Conservation (phyloP, 805 yeast genomes). For the Lipomyces japonicus region DNA sequence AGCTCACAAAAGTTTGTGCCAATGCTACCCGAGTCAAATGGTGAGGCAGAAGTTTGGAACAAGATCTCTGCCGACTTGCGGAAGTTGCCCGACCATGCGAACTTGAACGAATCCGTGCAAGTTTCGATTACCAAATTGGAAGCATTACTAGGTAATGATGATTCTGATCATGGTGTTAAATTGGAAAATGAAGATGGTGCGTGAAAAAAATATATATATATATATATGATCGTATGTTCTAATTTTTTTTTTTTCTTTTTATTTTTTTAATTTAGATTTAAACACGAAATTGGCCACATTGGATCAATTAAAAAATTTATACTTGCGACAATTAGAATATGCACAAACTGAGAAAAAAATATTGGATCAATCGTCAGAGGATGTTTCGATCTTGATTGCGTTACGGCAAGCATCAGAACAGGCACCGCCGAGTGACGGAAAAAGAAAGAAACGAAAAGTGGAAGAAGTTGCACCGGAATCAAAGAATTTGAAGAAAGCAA, state of each 20-base stretch:
- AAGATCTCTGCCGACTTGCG: conserved; percentile 15
- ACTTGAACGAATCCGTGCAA: conserved; percentile 5
- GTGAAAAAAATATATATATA: neutral
- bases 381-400: conserved; percentile 16
- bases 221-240: no score
- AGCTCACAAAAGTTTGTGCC: conserved; percentile 8
- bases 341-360: conserved; percentile 13
- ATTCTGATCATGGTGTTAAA: neutral
- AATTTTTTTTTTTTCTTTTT: no score
- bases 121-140: conserved; percentile 8
- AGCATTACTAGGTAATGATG: no score
- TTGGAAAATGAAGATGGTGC: neutral
- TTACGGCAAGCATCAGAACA: conserved; percentile 20
- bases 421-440: conserved; percentile 6
- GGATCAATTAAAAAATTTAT: conserved; percentile 15
- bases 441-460: conserved; percentile 27
- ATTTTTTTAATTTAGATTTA: no score
- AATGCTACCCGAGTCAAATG: conserved; percentile 9
- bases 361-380: conserved; percentile 23
- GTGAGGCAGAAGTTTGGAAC: conserved; percentile 24
- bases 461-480: conserved; percentile 16
- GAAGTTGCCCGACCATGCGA: conserved; percentile 10
- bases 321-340: conserved; percentile 13
- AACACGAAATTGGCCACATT: conserved; percentile 10
- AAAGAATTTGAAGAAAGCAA: conserved; percentile 22